These are phyloP conservation scores for Stevia rebaudiana DNA, from an alignment of 140 eudicot species.

Conservation along the genomic window DNA sequence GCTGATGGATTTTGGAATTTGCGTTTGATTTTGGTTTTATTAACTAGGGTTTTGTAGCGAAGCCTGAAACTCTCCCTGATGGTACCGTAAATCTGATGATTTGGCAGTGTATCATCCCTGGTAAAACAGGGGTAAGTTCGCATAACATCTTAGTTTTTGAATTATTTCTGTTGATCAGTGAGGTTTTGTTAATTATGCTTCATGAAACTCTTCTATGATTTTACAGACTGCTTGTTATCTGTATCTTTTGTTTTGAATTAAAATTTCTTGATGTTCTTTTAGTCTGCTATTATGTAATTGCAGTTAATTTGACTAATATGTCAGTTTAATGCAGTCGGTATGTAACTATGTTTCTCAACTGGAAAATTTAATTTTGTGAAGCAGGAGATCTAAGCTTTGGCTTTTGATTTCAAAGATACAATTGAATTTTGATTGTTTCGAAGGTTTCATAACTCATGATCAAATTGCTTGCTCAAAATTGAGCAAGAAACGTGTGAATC, in stretches of 20 bases:
- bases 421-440: neutral
- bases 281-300: neutral
- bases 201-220: too few species aligned
- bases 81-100: slow-evolving; percentile 68
- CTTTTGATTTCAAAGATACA: neutral
- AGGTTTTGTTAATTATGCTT: neutral
- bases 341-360: neutral
- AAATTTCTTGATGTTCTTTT: neutral
- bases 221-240: neutral
- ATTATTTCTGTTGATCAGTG: neutral
- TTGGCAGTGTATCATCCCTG: slow-evolving; percentile 76
- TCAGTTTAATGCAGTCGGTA: neutral
- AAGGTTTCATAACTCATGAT: neutral
- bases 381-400: neutral
- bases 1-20: neutral
- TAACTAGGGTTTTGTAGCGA: slow-evolving; percentile 70
- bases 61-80: slow-evolving; percentile 59
- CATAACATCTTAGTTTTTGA: slow-evolving; percentile 5
- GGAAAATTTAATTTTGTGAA: neutral
- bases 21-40: neutral
- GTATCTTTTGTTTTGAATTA: neutral
- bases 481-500: neutral
- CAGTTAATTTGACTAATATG: neutral
- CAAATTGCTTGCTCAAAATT: neutral
- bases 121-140: slow-evolving; percentile 52